Evolutionary conservation across 2,329 filamentous ascomycete species (phyloP), one percentile per base, ranked within the genome.

Genomic region (Hypoxylon sp.): DNA sequence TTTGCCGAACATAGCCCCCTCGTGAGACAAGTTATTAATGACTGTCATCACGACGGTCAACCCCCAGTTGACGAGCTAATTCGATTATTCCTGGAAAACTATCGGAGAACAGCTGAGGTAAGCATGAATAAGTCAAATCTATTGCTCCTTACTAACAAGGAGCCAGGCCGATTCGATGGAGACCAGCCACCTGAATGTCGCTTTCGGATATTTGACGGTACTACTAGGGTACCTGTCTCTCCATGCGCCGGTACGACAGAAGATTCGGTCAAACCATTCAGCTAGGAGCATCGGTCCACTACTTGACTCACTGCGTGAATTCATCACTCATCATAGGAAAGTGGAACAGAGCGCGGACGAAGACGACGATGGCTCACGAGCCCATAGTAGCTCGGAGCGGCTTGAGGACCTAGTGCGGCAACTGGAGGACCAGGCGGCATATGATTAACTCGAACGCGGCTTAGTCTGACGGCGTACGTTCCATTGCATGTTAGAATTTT

Each of bases 181-280:
- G 74, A 92, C 94, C 75, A 90, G 90, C 25, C 89, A 91, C 64
- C 85, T 91, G 53, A 93, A 94, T 71, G 93, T 98, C 27, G 90
- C 91, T 1, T 89, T 95, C 76, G 94, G 93, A 14, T 97, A 97
- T 76, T 83, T 97, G 23, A 90, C 93, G 0, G 90, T 97, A 12
- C 83, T 97, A 5, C 84, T 98, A 2, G 93, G 93, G 16, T 96
- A 94, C 70, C 81, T 97, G 23, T 94, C 89, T 71, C 82, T 96
- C 27, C 78, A 82, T 52, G 72, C 77, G 9, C 78, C 81, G 3
- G 80, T 83, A 6, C 79, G 82, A 47, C 76, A 79, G 50, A 80
- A 79, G 25, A 79, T 88, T 34, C 76, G 78, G 37, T 69, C 74
- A 5, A 79, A 78, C 51, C 81, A 82, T 45, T 77, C 80, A 7